Conservation (phyloP, 2,329 filamentous ascomycete genomes). For the Calonectria henricotiae region DNA sequence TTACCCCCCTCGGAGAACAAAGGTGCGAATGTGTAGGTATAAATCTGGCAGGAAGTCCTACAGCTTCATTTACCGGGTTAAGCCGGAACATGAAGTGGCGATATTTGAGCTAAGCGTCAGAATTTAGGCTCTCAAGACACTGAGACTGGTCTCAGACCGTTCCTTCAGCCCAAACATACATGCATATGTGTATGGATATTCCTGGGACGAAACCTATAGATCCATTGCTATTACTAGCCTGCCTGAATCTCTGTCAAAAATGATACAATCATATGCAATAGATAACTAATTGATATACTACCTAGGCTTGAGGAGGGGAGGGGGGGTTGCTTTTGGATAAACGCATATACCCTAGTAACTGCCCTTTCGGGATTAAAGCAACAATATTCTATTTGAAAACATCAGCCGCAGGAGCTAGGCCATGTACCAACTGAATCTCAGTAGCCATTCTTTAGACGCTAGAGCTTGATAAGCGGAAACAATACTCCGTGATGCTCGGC, state of each 20-base stretch:
- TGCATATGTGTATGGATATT: not conserved
- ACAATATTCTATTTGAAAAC: too few relatives aligned
- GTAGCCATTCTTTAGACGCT: too few relatives aligned
- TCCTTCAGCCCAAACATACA: not conserved
- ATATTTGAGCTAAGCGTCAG: not conserved
- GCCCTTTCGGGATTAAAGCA: too few relatives aligned
- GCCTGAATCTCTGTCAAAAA: not conserved
- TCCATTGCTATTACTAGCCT: not conserved
- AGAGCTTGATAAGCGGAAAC: too few relatives aligned
- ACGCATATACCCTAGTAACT: too few relatives aligned
- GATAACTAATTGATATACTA: not conserved
- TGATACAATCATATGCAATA: not conserved
- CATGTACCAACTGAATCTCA: too few relatives aligned
- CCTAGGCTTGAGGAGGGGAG: too few relatives aligned
- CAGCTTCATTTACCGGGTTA: not conserved
- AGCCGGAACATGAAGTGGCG: not conserved
- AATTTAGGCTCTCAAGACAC: not conserved
- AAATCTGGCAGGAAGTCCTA: not conserved
- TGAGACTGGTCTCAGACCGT: not conserved
- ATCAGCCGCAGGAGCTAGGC: too few relatives aligned
- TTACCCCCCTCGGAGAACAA: not conserved
- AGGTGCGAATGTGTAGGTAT: not conserved
- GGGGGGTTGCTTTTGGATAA: too few relatives aligned
- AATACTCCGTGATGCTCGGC: too few relatives aligned
- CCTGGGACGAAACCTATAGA: not conserved